Evolutionary conservation across 208 protist genomes (phyloP).

Genomic region (Leishmania arabica): DNA sequence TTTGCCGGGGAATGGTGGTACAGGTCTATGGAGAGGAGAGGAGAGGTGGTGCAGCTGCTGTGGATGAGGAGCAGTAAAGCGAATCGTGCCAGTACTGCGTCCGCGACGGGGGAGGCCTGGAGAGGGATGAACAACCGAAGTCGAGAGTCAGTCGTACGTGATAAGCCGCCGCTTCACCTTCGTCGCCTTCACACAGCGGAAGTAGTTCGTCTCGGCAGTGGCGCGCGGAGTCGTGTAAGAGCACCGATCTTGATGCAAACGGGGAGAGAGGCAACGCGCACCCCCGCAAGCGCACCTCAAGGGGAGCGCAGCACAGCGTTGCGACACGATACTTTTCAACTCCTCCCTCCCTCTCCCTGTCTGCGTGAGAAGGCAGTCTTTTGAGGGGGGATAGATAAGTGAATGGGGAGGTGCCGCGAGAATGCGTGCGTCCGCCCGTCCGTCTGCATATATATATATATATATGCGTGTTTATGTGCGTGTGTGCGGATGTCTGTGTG

Average conservation of each 20-base stretch:
- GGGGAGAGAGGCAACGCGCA: not conserved
- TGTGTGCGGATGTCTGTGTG: not conserved
- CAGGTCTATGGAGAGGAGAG: constrained; percentile 1
- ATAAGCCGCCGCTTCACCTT: not conserved
- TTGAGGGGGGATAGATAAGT: not conserved
- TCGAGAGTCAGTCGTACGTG: not conserved
- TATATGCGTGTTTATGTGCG: not conserved
- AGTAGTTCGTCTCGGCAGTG: not conserved
- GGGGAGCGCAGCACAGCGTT: not conserved
- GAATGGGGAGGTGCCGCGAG: too few species aligned
- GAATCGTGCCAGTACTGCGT: not conserved
- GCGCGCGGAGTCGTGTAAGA: not conserved
- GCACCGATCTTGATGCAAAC: not conserved
- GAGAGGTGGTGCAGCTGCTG: not conserved
- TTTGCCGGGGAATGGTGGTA: not conserved
- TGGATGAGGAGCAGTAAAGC: not conserved
- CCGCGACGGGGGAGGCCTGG: not conserved
- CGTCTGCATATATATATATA: not conserved
- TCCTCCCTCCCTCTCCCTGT: not conserved
- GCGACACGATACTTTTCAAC: not conserved
- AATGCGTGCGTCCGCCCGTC: not conserved
- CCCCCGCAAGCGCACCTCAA: not conserved
- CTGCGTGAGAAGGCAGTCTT: too few species aligned
- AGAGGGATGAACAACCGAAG: not conserved
- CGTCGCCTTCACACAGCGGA: not conserved